phyloP scores from a whole-genome alignment of 148 eudicot species.

The Rhododendron mucronatum region DNA sequence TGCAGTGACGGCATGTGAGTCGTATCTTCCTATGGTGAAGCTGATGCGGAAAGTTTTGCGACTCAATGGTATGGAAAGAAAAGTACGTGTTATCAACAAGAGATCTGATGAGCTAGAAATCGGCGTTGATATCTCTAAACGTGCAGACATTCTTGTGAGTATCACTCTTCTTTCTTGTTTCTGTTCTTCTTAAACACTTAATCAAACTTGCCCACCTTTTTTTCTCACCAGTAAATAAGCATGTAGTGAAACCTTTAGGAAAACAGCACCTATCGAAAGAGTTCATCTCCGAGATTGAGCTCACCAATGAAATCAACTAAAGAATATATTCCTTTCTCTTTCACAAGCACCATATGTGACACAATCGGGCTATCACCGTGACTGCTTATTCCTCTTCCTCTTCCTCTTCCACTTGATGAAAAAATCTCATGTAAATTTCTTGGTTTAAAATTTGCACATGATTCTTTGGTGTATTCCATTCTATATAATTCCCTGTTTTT shows the following conservation, averaged over 20 bases:
- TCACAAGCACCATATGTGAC: background rate
- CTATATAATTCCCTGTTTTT: background rate
- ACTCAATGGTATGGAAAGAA: constrained; percentile 58
- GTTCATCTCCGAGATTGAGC: background rate
- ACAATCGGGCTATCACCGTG: background rate
- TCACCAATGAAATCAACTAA: background rate
- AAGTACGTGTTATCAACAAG: constrained; percentile 64
- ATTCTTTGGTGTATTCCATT: background rate
- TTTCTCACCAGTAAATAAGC: background rate
- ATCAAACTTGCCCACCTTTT: background rate
- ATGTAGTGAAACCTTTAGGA: background rate
- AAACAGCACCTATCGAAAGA: background rate
- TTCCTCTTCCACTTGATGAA: background rate
- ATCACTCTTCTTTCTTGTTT: background rate
- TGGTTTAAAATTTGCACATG: background rate
- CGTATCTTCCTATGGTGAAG: constrained; percentile 94
- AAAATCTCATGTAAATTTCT: background rate
- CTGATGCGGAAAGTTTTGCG: constrained; percentile 71
- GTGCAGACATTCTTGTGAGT: constrained; percentile 85
- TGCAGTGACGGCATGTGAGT: constrained; percentile 75
- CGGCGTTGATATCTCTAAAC: constrained; percentile 59
- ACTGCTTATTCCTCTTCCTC: background rate
- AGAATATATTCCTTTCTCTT: background rate
- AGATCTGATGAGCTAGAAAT: constrained; percentile 78
- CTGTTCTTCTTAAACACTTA: background rate